These are phyloP conservation scores for Silene uniflora DNA, from an alignment of 148 eudicot species.

Conservation along the genomic window DNA sequence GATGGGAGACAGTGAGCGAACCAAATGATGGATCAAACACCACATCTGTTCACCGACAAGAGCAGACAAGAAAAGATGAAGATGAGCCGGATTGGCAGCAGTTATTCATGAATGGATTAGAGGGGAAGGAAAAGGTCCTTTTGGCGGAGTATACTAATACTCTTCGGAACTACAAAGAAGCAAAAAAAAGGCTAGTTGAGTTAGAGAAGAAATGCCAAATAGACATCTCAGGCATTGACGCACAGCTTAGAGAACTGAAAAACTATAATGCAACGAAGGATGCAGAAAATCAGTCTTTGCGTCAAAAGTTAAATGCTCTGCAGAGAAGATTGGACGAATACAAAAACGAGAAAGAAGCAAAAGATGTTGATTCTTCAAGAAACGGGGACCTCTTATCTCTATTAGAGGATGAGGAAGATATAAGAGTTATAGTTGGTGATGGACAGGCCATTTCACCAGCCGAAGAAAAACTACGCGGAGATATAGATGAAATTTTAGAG, in stretches of 20 bases:
- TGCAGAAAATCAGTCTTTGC: slow-evolving; percentile 46
- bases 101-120: slow-evolving; percentile 54
- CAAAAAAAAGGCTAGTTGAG: slow-evolving; percentile 62
- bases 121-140: slow-evolving; percentile 66
- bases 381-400: slow-evolving; percentile 15
- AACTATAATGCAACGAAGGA: slow-evolving; percentile 48
- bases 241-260: slow-evolving; percentile 47
- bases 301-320: slow-evolving; percentile 33
- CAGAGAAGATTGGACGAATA: slow-evolving; percentile 33
- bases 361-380: neutral
- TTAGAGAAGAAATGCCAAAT: slow-evolving; percentile 52
- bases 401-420: slow-evolving; percentile 38
- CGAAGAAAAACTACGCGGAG: slow-evolving; percentile 64
- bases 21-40: slow-evolving; percentile 14
- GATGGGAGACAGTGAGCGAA: slow-evolving; percentile 11
- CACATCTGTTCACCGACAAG: slow-evolving; percentile 5
- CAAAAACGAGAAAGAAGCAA: slow-evolving; percentile 23
- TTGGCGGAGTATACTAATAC: slow-evolving; percentile 66
- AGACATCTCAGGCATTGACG: slow-evolving; percentile 32
- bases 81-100: slow-evolving; percentile 62
- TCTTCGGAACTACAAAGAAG: slow-evolving; percentile 61
- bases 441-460: slow-evolving; percentile 35
- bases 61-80: slow-evolving; percentile 22
- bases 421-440: slow-evolving; percentile 28
- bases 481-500: slow-evolving; percentile 67